Evolutionary conservation across 768 basidiomycete genomes (phyloP).

Genomic region (Termitomyces heimii): DNA sequence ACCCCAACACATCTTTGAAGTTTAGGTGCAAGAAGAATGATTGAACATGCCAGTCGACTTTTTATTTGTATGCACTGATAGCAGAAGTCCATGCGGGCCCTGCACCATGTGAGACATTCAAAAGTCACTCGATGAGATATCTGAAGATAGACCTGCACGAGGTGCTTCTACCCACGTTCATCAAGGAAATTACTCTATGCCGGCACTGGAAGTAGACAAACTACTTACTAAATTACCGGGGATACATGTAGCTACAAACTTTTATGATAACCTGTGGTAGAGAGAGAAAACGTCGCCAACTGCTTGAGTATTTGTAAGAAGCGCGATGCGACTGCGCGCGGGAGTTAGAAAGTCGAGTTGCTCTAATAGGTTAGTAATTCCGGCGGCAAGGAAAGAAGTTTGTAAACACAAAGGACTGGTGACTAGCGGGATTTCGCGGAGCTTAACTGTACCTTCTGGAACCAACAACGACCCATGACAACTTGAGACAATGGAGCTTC

Average conservation of each 20-base stretch:
- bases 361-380: not conserved
- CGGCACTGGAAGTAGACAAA: not conserved
- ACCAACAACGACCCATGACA: too few relatives aligned
- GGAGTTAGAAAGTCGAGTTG: too few relatives aligned
- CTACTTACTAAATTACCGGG: not conserved
- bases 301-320: not conserved
- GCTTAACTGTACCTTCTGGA: too few relatives aligned
- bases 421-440: too few relatives aligned
- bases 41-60: not conserved
- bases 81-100: not conserved
- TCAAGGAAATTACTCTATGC: not conserved
- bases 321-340: too few relatives aligned
- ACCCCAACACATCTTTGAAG: conserved; percentile 1
- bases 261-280: not conserved
- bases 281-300: not conserved
- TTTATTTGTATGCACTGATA: not conserved
- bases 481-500: too few relatives aligned
- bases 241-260: not conserved
- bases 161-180: not conserved
- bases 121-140: not conserved
- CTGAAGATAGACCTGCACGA: not conserved
- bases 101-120: not conserved
- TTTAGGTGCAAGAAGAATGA: not conserved
- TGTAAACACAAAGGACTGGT: not conserved
- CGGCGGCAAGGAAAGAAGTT: not conserved